A percentile compares a stretch with the other conserved stretches of the same genome.
These are phyloP conservation scores for Cupressus sempervirens DNA, from an alignment of 75 land plant genomes.

Conservation along the genomic window DNA sequence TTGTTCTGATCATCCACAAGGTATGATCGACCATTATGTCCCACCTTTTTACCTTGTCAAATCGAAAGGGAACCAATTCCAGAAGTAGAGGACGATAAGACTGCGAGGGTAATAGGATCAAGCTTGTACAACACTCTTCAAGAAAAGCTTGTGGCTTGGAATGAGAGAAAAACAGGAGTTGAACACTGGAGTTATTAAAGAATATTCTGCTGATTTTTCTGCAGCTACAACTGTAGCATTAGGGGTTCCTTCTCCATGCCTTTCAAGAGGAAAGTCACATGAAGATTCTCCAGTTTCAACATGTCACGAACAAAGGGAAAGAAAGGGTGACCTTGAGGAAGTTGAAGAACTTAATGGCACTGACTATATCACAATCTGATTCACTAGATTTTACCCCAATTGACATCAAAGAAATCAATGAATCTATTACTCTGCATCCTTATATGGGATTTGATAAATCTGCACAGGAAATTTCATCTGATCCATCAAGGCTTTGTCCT, in stretches of 20 bases:
- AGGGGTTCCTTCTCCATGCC: constrained; percentile 88
- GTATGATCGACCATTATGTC: too few species aligned
- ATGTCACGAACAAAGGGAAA: constrained; percentile 14
- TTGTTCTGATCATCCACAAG: too few species aligned
- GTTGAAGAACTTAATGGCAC: constrained; percentile 61
- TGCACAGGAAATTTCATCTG: background rate
- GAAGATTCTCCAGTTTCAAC: constrained; percentile 46
- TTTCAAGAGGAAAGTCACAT: constrained; percentile 70
- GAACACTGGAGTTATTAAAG: constrained; percentile 25
- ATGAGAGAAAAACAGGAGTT: constrained; percentile 30
- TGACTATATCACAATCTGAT: constrained; percentile 44
- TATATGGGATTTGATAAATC: background rate
- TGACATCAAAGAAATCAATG: background rate
- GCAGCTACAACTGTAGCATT: constrained; percentile 93
- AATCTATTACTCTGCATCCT: background rate
- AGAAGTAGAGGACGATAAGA: constrained; percentile 55
- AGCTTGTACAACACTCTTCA: constrained; percentile 81
- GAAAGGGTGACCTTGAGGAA: constrained; percentile 84
- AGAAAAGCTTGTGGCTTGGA: constrained; percentile 75
- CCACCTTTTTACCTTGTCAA: too few species aligned
- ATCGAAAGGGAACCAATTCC: too few species aligned
- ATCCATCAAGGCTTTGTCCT: background rate
- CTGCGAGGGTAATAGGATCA: constrained; percentile 60
- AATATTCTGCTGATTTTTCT: constrained; percentile 80
- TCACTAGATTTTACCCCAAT: background rate